A percentile compares a stretch with the other conserved stretches of the same genome.
Conservation (phyloP, 1,284 basidiomycete species). For the Puccinia horiana region DNA sequence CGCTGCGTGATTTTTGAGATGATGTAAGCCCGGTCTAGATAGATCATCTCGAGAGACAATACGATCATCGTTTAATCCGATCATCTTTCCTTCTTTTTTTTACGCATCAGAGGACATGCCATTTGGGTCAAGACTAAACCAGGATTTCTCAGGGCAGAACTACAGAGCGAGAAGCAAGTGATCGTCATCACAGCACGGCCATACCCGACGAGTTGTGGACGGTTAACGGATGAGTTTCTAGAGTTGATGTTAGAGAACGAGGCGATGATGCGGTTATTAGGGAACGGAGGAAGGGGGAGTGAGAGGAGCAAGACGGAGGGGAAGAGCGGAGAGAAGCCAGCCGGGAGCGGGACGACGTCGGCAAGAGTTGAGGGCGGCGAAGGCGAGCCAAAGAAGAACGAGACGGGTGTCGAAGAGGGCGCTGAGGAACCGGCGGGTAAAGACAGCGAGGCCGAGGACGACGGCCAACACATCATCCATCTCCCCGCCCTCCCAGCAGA, state of each 20-base stretch:
- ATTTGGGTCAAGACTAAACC: background rate
- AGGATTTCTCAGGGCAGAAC: background rate
- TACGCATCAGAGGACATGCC: background rate
- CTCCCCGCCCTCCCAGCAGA: background rate
- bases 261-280: conserved; percentile 53
- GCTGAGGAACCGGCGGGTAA: background rate
- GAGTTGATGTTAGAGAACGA: conserved; percentile 57
- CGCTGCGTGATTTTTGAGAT: conserved; percentile 35
- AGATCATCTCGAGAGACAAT: too few relatives aligned
- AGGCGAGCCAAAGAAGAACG: background rate
- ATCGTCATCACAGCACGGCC: conserved; percentile 16
- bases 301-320: background rate
- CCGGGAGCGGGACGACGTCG: background rate
- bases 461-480: background rate
- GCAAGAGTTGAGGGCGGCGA: background rate
- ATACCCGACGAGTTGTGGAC: conserved; percentile 18
- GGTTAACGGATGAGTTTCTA: conserved; percentile 54
- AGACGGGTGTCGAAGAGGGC: background rate
- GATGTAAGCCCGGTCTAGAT: background rate
- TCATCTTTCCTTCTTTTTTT: background rate
- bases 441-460: background rate
- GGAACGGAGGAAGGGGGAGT: background rate
- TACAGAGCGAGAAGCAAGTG: background rate
- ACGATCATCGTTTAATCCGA: too few relatives aligned
- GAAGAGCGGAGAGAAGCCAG: background rate